Evolutionary conservation across 1,284 basidiomycete species (phyloP).

Genomic region (Apiotrichum brassicae): DNA sequence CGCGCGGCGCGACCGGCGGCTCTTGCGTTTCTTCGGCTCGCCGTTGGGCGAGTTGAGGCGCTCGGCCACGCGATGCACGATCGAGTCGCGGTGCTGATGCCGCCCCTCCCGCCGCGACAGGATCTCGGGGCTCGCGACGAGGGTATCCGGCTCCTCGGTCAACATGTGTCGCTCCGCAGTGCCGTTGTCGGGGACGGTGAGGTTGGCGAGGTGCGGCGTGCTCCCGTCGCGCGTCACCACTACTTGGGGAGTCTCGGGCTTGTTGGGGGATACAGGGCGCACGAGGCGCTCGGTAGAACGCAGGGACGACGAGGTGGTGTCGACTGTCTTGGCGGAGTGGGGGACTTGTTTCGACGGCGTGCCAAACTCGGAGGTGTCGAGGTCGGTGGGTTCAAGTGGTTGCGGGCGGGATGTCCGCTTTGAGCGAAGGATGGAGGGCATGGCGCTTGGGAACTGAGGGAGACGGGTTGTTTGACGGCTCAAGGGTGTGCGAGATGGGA

Average conservation of each 20-base stretch:
- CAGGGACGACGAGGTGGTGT: background rate
- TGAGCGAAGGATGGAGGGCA: background rate
- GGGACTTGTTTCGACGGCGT: background rate
- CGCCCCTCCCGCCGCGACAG: conserved; percentile 8
- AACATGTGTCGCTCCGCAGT: background rate
- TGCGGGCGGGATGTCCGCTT: background rate
- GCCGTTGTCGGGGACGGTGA: background rate
- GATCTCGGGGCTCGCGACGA: background rate
- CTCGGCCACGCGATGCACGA: conserved; percentile 21
- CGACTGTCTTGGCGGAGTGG: background rate
- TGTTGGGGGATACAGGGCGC: background rate
- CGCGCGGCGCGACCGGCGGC: conserved; percentile 20
- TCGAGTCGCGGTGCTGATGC: conserved; percentile 19
- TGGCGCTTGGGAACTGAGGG: no score
- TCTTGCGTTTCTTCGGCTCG: conserved; percentile 14
- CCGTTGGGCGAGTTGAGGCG: conserved; percentile 7
- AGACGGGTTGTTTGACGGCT: no score
- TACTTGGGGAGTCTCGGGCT: background rate
- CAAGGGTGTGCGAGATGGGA: no score
- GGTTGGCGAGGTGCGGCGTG: background rate
- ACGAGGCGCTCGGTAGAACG: background rate
- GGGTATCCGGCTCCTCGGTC: background rate
- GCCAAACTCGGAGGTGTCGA: background rate
- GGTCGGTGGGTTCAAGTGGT: background rate
- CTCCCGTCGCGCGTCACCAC: background rate